Conservation (phyloP, 768 basidiomycete genomes). For the Arthromyces matolae region DNA sequence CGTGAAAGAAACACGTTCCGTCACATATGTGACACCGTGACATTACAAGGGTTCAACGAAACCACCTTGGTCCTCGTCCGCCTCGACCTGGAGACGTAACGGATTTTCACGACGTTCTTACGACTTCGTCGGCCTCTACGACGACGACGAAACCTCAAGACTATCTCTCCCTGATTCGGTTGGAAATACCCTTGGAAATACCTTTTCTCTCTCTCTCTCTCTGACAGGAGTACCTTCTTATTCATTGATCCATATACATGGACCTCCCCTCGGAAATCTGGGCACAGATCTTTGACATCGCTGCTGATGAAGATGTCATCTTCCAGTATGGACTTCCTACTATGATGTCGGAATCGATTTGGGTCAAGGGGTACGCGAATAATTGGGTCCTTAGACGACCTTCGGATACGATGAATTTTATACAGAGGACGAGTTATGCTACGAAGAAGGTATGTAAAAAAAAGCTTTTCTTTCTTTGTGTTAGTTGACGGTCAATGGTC, state of each 20-base stretch:
- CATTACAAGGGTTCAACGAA: too few relatives aligned
- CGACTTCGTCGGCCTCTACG: not conserved
- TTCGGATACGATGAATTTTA: slow-evolving; percentile 50
- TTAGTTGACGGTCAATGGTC: not conserved
- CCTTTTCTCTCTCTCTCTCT: too few relatives aligned
- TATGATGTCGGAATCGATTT: slow-evolving; percentile 58
- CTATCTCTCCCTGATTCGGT: too few relatives aligned
- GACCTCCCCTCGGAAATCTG: slow-evolving; percentile 68
- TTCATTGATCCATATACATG: too few relatives aligned
- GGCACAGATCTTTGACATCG: slow-evolving; percentile 66
- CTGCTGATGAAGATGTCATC: slow-evolving; percentile 67
- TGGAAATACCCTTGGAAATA: too few relatives aligned
- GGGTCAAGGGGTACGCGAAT: slow-evolving; percentile 49
- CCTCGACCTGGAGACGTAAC: too few relatives aligned
- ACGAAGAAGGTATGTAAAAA: slow-evolving; percentile 63
- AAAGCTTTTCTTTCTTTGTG: not conserved
- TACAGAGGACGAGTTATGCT: slow-evolving; percentile 58
- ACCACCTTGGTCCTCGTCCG: too few relatives aligned
- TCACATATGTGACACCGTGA: too few relatives aligned
- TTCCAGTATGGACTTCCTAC: slow-evolving; percentile 60
- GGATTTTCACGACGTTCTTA: not conserved
- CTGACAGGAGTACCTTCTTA: too few relatives aligned
- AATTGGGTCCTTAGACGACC: slow-evolving; percentile 61
- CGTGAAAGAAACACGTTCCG: too few relatives aligned
- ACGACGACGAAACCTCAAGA: not conserved